Base-by-base conservation (phyloP, 768 basidiomycete species). In the Leccinum arenicola region DNA sequence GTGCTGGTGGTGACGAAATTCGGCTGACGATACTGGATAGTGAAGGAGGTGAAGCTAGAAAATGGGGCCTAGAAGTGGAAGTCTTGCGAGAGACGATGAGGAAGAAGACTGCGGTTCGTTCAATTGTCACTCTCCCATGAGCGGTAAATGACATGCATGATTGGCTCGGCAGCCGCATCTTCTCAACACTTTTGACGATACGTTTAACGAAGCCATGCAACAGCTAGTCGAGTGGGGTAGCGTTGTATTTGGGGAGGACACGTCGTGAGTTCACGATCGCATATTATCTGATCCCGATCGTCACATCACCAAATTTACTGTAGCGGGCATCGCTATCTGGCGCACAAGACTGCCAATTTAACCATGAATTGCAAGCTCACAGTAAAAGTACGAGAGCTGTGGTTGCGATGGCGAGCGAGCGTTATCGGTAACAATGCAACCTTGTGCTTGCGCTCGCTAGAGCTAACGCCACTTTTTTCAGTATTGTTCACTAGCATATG, bases 191-290 rank as follows among this genome's bases (percentile, higher is more conserved):
- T 89, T 90, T 66, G 85, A 88, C 67, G 88, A 89, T 56, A 83
- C 86, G 45, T 93, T 91, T 68, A 79, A 85, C 64, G 85, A 88
- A 70, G 92, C 92, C 21, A 85, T 95, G 60, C 84, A 87, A 62
- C 85, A 93, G 66, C 75, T 94, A 55, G 76, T 83, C 50, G 79
- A 85, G 68, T 91, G 86, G 84, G 89, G 87, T 57, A 85, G 87
- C 17, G 80, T 93, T 25, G 76, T 89, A 59, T 78, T 86, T 57
- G 84, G 81, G 52, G 82, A 84, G 72, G 86, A 89, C 70, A 66
- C 76, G 65, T 75, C 78, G 90, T 91, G 68, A 72, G 89, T 79
- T 25, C 40, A 60, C 61, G 58, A 74, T 72, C 67, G 27, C 49
- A 56, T 52, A 60, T 61, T 62, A 51, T 55, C 56, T 64, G 65